Conservation (phyloP, 148 eudicot genomes). For the Pouteria glomerata region DNA sequence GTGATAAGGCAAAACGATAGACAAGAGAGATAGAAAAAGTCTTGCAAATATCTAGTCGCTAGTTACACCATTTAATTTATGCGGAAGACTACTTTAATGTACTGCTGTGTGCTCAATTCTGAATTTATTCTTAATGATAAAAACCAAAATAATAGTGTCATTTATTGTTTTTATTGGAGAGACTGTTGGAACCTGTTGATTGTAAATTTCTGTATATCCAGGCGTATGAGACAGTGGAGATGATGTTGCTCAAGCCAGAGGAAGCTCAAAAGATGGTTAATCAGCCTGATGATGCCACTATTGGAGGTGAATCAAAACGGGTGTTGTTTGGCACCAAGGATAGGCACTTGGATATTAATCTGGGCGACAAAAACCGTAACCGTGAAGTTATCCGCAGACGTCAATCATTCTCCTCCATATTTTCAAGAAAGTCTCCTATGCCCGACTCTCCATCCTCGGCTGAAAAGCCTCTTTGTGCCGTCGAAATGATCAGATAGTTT, state of each 20-base stretch:
- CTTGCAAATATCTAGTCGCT: too few species aligned
- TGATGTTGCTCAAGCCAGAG: slow-evolving; percentile 59
- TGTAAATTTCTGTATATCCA: slow-evolving; percentile 15
- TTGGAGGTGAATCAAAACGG: slow-evolving; percentile 42
- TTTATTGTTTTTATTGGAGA: too few species aligned
- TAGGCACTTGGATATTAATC: slow-evolving; percentile 27
- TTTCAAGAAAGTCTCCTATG: slow-evolving; percentile 80
- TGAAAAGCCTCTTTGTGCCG: slow-evolving; percentile 34
- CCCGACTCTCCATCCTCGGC: slow-evolving; percentile 38
- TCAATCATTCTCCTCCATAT: slow-evolving; percentile 49
- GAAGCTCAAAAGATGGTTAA: slow-evolving; percentile 48
- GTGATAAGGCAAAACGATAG: too few species aligned
- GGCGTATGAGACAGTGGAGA: slow-evolving; percentile 88
- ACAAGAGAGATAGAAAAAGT: too few species aligned
- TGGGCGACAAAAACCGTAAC: slow-evolving; percentile 27
- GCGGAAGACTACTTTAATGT: too few species aligned
- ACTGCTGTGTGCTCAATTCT: too few species aligned
- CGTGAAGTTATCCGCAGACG: slow-evolving; percentile 35
- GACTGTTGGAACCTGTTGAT: neutral
- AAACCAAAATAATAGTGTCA: too few species aligned
- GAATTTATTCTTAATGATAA: too few species aligned
- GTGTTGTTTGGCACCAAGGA: slow-evolving; percentile 68
- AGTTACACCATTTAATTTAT: too few species aligned
- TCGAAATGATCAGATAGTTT: slow-evolving; percentile 49
- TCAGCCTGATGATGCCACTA: slow-evolving; percentile 50